Base-by-base conservation (phyloP, 2,329 filamentous ascomycete genomes). In the Stromatinia cepivora region DNA sequence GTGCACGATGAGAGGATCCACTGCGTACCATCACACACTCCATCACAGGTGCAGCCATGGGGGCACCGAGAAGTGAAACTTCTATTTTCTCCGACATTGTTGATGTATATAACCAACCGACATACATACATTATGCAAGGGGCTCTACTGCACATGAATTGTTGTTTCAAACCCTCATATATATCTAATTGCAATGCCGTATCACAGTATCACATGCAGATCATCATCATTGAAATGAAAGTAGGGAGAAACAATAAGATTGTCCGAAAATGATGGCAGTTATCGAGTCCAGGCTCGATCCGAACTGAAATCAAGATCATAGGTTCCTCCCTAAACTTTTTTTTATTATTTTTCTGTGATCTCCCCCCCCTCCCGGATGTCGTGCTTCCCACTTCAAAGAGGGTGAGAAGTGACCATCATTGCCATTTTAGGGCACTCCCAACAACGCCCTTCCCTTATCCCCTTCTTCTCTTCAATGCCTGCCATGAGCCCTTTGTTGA, bases 401-500 rank as follows among this genome's bases (percentile, higher is more conserved):
- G 73, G 75, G 72, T 71, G 70, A 73, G 52, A 67, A 74, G 73
- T 74, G 70, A 75, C 72, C 75, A 73, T 76, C 70, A 68, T 75
- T 76, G 66, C 58, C 73, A 67, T 62, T 61, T 56, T 66, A 59
- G 58, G 66, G 54, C 71, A 71, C 59, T 68, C 56, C 48, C 71
- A 71, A 72, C 62, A 70, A 71, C 57, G 71, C 48, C 70, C 62
- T 71, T 69, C 52, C 61, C 31, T 62, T 46, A 69, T 65, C 69
- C 70, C 71, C 73, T 70, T 69, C 57, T 59, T 70, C 57, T 67
- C 69, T 66, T 65, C 72, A 61, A 65, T 61, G 45, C 42, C n/a
- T 10, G 46, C 46, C 31, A 22, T 39, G 46, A 52, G 31, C 34
- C 31, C 25, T 42, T 52, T 28, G 8, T 63, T 39, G 45, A n/a